These are phyloP conservation scores for Kappamyces sp. DNA, from an alignment of 192 early-diverging fungal genomes.

Conservation along the genomic window DNA sequence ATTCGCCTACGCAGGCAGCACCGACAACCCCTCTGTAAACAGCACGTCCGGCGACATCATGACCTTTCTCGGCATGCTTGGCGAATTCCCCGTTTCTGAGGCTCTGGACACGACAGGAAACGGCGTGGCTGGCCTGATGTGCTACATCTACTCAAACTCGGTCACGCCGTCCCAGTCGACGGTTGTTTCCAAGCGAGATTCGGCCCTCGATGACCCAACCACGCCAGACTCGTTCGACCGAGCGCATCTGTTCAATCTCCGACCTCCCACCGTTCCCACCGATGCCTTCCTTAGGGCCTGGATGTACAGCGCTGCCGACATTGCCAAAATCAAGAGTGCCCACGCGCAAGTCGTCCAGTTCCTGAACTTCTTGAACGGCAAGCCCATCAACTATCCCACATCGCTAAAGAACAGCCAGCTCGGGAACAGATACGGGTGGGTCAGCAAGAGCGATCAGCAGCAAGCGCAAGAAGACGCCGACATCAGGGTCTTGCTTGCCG, in stretches of 20 bases:
- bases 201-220: no score
- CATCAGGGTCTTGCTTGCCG: no score
- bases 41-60: slow-evolving; percentile 10
- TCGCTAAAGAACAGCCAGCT: neutral
- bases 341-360: slow-evolving; percentile 17
- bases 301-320: slow-evolving; percentile 14
- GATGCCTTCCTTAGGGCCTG: slow-evolving; percentile 13
- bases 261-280: slow-evolving; percentile 7
- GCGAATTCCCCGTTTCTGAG: slow-evolving; percentile 17
- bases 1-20: slow-evolving; percentile 13
- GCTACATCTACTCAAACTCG: slow-evolving; percentile 20
- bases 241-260: slow-evolving; percentile 21
- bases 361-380: slow-evolving; percentile 21
- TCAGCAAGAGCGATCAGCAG: slow-evolving; percentile 3
- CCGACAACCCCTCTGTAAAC: slow-evolving; percentile 7
- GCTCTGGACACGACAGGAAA: slow-evolving; percentile 11
- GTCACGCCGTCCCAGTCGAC: neutral
- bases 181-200: no score
- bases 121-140: slow-evolving; percentile 11
- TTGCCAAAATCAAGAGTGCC: slow-evolving; percentile 8
- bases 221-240: slow-evolving; percentile 17
- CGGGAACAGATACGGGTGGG: slow-evolving; percentile 1
- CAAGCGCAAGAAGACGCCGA: slow-evolving; percentile 2
- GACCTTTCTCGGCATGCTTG: slow-evolving; percentile 15
- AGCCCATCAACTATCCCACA: neutral